Evolutionary conservation across 2,329 filamentous ascomycete genomes (phyloP), one percentile per base, ranked within the genome.

Genomic region (Diaporthe australafricana): DNA sequence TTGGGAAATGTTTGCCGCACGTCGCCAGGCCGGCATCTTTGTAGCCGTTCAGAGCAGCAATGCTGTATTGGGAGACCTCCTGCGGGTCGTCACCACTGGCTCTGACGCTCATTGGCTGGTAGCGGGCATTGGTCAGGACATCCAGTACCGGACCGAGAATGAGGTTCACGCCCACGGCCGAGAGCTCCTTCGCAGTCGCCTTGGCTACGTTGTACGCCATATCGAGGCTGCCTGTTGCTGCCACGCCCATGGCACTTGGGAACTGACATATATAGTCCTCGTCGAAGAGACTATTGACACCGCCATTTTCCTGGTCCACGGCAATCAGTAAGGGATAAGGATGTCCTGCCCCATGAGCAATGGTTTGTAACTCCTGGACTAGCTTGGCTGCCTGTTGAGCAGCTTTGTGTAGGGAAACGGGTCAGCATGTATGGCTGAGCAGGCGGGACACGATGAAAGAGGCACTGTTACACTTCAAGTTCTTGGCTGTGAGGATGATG

Each of bases 221-320:
- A 14, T 96, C 91, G 45, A 91, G 92, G 14, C 92, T 95, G 30
- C 95, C 94, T 5, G 95, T 95, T 27, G 96, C 96, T n/a, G 96
- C 95, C 73, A 98, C 88, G 16, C 95, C 96, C 96, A 99, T 98
- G 74, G 96, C 94, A 78, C 95, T 98, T 11, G 96, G 96, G 77
- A 98, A 99, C 80, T 98, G 96, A 75, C 94, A 95, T 76, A 98
- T 96, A 80, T 95, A 96, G 78, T 96, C 94, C 77, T 98, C 95
- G 80, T 98, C 96, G 78, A 97, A 98, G 2, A 98, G 88, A 83
- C 94, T 98, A 84, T 98, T 98, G 81, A 98, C 96, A 3, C 96
- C 95, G 75, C 96, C 96, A 90, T 99, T 98, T 81, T 99, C 96
- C 80, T 99, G 96, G 79, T 98, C 96, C 47, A 98, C 86, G 48